Percentiles rank a stretch among this genome's conserved stretches.
Conservation (phyloP, 2,329 filamentous ascomycete genomes). For the Fusarium sarcochroum region DNA sequence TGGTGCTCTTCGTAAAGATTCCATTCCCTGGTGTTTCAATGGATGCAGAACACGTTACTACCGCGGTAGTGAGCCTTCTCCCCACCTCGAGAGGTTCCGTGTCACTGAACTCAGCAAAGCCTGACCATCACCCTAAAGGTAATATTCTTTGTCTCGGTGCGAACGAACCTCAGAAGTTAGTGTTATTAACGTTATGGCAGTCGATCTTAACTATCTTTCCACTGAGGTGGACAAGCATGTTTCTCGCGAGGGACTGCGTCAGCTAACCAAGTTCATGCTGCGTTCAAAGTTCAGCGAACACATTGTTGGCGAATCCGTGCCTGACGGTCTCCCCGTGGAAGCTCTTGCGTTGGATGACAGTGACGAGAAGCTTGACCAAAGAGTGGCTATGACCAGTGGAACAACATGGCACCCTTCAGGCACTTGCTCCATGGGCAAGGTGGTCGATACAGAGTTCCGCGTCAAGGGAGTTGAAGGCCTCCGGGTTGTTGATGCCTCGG, state of each 20-base stretch:
- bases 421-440: slow-evolving; percentile 68
- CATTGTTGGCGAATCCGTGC: slow-evolving; percentile 43
- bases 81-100: slow-evolving; percentile 46
- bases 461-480: slow-evolving; percentile 60
- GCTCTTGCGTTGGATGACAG: slow-evolving; percentile 31
- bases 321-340: slow-evolving; percentile 29
- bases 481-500: slow-evolving; percentile 53
- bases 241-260: slow-evolving; percentile 42
- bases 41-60: slow-evolving; percentile 46
- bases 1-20: slow-evolving; percentile 44
- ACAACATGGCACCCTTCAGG: slow-evolving; percentile 68
- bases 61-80: slow-evolving; percentile 40
- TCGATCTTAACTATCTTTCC: slow-evolving; percentile 43
- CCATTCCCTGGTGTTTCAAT: slow-evolving; percentile 40
- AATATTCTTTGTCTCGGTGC: neutral
- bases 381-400: slow-evolving; percentile 46
- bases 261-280: slow-evolving; percentile 45
- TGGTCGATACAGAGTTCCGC: slow-evolving; percentile 68
- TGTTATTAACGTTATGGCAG: slow-evolving; percentile 16
- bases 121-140: slow-evolving; percentile 43
- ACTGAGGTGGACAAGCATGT: slow-evolving; percentile 47
- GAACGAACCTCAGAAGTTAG: too few relatives aligned
- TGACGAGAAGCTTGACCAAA: slow-evolving; percentile 42
- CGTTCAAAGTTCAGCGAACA: slow-evolving; percentile 34
- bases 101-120: slow-evolving; percentile 37